These are phyloP conservation scores for Parachlorella kessleri DNA, from an alignment of 139 green algal genomes.

Conservation along the genomic window DNA sequence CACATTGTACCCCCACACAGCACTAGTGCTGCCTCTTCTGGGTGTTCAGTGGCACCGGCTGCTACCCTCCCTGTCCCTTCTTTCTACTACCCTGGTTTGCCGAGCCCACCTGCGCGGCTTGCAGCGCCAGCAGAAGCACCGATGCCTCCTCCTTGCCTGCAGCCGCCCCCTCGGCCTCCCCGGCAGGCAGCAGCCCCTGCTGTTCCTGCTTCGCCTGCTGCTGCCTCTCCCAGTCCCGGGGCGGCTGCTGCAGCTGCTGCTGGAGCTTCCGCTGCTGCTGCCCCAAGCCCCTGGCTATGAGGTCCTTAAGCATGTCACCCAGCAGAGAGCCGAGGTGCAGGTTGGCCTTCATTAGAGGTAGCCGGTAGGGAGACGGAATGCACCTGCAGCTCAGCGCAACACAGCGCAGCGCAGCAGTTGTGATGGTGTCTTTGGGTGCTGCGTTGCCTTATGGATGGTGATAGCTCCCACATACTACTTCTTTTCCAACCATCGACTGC, in stretches of 20 bases:
- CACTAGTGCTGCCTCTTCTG: no score
- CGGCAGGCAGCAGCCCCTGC: background rate
- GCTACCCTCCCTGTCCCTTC: no score
- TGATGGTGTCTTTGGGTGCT: no score
- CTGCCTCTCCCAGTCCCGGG: background rate
- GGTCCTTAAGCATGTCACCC: constrained; percentile 10
- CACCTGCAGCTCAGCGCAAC: no score
- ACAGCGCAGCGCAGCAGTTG: no score
- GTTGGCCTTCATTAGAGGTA: constrained; percentile 20
- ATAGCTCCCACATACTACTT: no score
- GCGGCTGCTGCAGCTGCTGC: background rate
- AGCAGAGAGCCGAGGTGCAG: constrained; percentile 26
- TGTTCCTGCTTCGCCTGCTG: constrained; percentile 1
- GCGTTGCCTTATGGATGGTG: no score
- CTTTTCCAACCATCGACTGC: no score
- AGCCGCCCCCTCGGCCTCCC: background rate
- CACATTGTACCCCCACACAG: no score
- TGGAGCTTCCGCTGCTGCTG: background rate
- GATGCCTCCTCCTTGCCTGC: constrained; percentile 17
- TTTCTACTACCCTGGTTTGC: no score
- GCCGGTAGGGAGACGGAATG: no score
- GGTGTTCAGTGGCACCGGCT: no score
- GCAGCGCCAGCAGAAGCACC: constrained; percentile 30
- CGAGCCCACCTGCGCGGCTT: constrained; percentile 25
- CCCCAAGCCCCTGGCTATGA: background rate